Base-by-base conservation (phyloP, 2,329 filamentous ascomycete species). In the Colletotrichum cuscutae region DNA sequence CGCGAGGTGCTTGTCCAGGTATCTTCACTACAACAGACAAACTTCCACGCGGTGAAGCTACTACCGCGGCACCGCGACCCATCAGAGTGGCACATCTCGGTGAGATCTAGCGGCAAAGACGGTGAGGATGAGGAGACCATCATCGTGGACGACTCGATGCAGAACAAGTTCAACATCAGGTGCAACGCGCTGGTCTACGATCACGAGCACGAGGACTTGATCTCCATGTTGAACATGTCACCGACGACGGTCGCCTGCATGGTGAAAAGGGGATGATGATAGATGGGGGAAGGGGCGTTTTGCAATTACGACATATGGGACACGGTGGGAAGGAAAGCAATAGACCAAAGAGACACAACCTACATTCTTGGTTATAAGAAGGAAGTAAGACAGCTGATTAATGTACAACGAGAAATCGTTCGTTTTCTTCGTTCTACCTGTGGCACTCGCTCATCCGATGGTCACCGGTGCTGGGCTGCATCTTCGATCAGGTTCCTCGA, bases 211-310 rank as follows among this genome's bases (percentile, higher is more conserved):
- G 92, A 94, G 8, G 91, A 93, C 93, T 97, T 95, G 76, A 90
- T 88, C 72, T 94, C 91, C 87, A 95, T 91, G 84, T 95, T 92
- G 83, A 96, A 95, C 70, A 88, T 86, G 80, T 91, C 42, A n/a
- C 42, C 42, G 42, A 49, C 42, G 42, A 49, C 42, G 42, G 42
- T 22, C 8, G 42, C 42, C 42, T 22, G 42, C 11, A n/a, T 49
- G 42, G 42, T 49, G 15, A 49, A n/a, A n/a, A 49, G 15, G 19
- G 42, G 8, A 12, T 35, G 32, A 35, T 35, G 32, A 49, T 49
- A 49, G 42, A 9, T 11, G n/a, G 7, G 42, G 42, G 6, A 15
- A 19, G 32, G 32, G 32, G 32, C 32, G 32, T 35, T 35, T 35
- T 35, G 32, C 32, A 35, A 35, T 35, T 35, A 35, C 32, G 9